Percentiles rank a stretch among this genome's conserved stretches.
Evolutionary conservation across 2,329 filamentous ascomycete species (phyloP).

Genomic region (Alternaria infectoria): DNA sequence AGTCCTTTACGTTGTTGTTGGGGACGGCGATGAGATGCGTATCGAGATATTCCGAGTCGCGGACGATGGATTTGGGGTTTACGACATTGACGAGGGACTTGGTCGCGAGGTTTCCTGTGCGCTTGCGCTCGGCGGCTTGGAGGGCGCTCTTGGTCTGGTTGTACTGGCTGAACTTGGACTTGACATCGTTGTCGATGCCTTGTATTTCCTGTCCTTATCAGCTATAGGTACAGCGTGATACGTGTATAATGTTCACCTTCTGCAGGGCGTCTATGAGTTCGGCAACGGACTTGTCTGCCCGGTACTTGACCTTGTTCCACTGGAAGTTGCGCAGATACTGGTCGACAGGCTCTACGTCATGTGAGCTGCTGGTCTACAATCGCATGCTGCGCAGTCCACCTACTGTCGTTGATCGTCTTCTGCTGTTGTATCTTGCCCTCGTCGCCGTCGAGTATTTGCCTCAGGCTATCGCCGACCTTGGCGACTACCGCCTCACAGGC

Average conservation of each 20-base stretch:
- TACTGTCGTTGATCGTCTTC: constrained; percentile 93
- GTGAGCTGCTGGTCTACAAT: constrained; percentile 4
- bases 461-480: constrained; percentile 87
- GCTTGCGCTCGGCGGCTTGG: constrained; percentile 79
- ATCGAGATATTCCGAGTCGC: constrained; percentile 94
- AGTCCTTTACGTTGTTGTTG: constrained; percentile 80
- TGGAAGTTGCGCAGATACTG: constrained; percentile 87
- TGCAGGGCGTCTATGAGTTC: constrained; percentile 88
- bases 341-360: constrained; percentile 81
- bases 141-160: constrained; percentile 88
- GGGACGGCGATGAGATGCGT: constrained; percentile 94
- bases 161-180: constrained; percentile 92
- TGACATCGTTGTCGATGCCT: constrained; percentile 95
- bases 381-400: constrained; percentile 2
- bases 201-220: constrained; percentile 71
- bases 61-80: constrained; percentile 73
- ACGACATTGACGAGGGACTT: constrained; percentile 92
- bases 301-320: constrained; percentile 98
- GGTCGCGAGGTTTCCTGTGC: constrained; percentile 92
- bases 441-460: constrained; percentile 81
- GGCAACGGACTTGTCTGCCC: constrained; percentile 85
- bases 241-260: constrained; percentile 64
- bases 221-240: background rate
- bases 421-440: constrained; percentile 83
- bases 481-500: constrained; percentile 81